Percentiles rank a stretch among this genome's conserved stretches.
These are phyloP conservation scores for Lobulomyces angularis DNA, from an alignment of 192 early-diverging fungal species.

Conservation along the genomic window DNA sequence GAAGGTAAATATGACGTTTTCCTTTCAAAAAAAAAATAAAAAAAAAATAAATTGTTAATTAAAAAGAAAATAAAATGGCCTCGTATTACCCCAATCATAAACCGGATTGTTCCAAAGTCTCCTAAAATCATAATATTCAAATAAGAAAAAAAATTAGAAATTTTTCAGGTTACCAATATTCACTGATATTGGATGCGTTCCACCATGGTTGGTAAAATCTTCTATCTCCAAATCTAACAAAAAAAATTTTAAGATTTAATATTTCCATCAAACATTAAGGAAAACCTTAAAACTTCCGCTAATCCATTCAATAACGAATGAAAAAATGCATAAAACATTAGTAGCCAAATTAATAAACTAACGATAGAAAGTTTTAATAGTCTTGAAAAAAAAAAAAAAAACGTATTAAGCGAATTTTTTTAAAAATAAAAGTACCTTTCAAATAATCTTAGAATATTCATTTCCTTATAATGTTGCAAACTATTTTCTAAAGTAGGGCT, in stretches of 20 bases:
- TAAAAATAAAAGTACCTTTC: too few relatives aligned
- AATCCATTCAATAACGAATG: slow-evolving; percentile 68
- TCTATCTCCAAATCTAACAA: slow-evolving; percentile 75
- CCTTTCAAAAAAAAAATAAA: not conserved
- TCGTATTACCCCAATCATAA: slow-evolving; percentile 20
- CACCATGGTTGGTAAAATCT: slow-evolving; percentile 75
- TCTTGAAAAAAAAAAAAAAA: slow-evolving; percentile 2
- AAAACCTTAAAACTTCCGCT: slow-evolving; percentile 27
- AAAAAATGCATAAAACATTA: slow-evolving; percentile 81
- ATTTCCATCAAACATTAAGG: slow-evolving; percentile 2
- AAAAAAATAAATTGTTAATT: slow-evolving; percentile 49
- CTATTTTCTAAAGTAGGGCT: slow-evolving; percentile 8
- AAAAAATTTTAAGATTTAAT: slow-evolving; percentile 7
- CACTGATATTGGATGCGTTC: slow-evolving; percentile 64
- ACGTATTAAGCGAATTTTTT: too few relatives aligned
- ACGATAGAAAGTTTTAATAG: slow-evolving; percentile 72
- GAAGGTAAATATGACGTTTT: slow-evolving; percentile 79
- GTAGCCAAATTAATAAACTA: slow-evolving; percentile 59
- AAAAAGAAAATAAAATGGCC: not conserved
- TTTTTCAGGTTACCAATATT: too few relatives aligned
- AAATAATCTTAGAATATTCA: not conserved
- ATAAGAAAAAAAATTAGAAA: not conserved
- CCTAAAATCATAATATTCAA: slow-evolving; percentile 29
- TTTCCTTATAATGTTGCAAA: not conserved
- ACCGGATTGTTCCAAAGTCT: slow-evolving; percentile 85